Conservation (phyloP, 2,329 filamentous ascomycete genomes). For the Apiospora pterosperma region DNA sequence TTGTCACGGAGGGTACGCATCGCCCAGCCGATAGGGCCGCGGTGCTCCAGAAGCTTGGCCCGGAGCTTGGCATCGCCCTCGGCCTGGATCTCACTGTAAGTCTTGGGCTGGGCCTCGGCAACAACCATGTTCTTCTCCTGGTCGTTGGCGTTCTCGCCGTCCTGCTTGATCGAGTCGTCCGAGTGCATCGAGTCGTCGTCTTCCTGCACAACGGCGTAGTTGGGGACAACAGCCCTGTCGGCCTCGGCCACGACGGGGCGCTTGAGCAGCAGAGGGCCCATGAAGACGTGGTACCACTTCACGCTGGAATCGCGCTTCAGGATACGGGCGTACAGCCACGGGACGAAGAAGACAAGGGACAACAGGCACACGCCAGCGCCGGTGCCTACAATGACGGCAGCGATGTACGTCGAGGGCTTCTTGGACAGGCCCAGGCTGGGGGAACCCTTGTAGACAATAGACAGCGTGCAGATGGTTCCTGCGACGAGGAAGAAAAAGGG, state of each 20-base stretch:
- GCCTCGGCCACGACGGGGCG: constrained; percentile 53
- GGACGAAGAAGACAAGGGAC: constrained; percentile 69
- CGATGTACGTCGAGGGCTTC: constrained; percentile 67
- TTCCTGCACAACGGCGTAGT: constrained; percentile 76
- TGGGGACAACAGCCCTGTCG: constrained; percentile 58
- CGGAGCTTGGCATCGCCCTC: constrained; percentile 57
- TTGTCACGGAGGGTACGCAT: constrained; percentile 75
- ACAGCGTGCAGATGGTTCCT: constrained; percentile 70
- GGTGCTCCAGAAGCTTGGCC: constrained; percentile 57
- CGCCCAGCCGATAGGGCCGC: constrained; percentile 75
- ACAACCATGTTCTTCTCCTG: constrained; percentile 42
- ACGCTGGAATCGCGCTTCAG: constrained; percentile 66
- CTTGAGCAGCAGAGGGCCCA: constrained; percentile 61
- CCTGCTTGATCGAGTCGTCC: background rate
- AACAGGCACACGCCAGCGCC: constrained; percentile 58
- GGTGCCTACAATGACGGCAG: constrained; percentile 60
- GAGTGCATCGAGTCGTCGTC: constrained; percentile 27
- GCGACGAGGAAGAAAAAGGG: constrained; percentile 78
- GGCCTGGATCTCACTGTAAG: constrained; percentile 60
- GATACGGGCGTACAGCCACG: constrained; percentile 62
- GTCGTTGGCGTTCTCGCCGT: constrained; percentile 12
- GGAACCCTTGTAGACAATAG: constrained; percentile 78
- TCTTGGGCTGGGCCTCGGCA: constrained; percentile 40
- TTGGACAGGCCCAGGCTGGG: constrained; percentile 62
- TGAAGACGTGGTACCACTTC: constrained; percentile 59